These are phyloP conservation scores for Coemansia sp. DNA, from an alignment of 192 early-diverging fungal species.

Conservation along the genomic window DNA sequence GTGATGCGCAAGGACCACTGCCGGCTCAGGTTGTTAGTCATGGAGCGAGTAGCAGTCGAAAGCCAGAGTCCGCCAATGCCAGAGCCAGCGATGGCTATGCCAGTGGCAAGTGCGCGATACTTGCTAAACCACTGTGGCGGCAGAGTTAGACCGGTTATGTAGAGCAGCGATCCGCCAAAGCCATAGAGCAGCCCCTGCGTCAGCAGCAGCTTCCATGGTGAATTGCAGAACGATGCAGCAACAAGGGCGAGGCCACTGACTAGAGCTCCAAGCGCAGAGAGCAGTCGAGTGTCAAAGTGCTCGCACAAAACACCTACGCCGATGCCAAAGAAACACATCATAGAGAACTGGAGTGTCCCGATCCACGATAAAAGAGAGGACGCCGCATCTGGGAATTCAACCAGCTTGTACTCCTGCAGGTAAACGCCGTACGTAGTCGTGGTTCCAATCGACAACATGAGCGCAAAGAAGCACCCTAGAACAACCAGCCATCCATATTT, in stretches of 20 bases:
- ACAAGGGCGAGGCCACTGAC: constrained; percentile 20
- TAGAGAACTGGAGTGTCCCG: constrained; percentile 32
- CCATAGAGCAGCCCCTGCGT: constrained; percentile 78
- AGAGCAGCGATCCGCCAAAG: constrained; percentile 63
- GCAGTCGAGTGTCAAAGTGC: constrained; percentile 21
- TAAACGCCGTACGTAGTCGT: constrained; percentile 30
- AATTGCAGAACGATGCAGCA: constrained; percentile 30
- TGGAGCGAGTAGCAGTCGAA: constrained; percentile 55
- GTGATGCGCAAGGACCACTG: constrained; percentile 69
- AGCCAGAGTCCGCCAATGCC: constrained; percentile 74
- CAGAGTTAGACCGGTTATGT: constrained; percentile 65
- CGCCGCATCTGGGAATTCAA: constrained; percentile 23
- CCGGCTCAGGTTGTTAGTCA: constrained; percentile 59
- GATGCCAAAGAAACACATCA: constrained; percentile 39
- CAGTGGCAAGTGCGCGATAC: constrained; percentile 66
- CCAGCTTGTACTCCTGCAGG: constrained; percentile 25
- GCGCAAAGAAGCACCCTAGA: constrained; percentile 17
- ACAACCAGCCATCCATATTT: constrained; percentile 36
- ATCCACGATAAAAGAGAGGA: constrained; percentile 39
- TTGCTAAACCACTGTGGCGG: constrained; percentile 71
- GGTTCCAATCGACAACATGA: constrained; percentile 32
- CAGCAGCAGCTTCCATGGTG: constrained; percentile 66
- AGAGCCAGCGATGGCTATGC: constrained; percentile 70
- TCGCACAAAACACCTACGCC: constrained; percentile 27
- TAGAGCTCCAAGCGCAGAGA: constrained; percentile 17